phyloP scores from a whole-genome alignment of 257 asterid genomes.

The Solanum clarkiae region DNA sequence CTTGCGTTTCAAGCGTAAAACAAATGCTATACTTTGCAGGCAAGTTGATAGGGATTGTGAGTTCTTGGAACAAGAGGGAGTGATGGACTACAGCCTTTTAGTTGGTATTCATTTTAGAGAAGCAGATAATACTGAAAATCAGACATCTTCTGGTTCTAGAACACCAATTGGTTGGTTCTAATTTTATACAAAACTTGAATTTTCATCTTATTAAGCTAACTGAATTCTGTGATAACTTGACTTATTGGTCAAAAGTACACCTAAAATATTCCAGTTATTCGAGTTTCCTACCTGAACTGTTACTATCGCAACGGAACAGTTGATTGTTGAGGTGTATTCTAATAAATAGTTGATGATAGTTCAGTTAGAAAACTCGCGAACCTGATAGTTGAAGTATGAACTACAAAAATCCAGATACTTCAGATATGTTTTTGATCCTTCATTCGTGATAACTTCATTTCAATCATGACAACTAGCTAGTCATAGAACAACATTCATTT shows the following conservation, averaged over 20 bases:
- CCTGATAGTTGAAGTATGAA: no score
- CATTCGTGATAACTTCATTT: not conserved
- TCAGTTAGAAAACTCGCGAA: no score
- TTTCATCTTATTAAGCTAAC: not conserved
- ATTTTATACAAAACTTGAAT: not conserved
- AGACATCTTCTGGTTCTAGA: constrained; percentile 10
- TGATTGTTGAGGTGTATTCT: no score
- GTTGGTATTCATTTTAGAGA: constrained; percentile 33
- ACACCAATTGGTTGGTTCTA: constrained; percentile 19
- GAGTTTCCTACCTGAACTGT: no score
- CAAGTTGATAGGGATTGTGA: constrained; percentile 36
- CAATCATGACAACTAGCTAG: not conserved
- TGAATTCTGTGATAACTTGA: not conserved
- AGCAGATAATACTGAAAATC: constrained; percentile 4
- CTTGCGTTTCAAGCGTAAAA: not conserved
- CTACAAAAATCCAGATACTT: no score
- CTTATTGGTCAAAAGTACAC: no score
- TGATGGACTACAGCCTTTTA: constrained; percentile 38
- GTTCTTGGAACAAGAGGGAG: constrained; percentile 28
- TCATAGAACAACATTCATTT: not conserved
- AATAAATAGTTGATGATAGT: no score
- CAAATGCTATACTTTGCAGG: constrained; percentile 6
- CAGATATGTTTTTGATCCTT: no score
- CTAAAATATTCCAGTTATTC: no score
- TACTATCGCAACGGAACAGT: no score